Evolutionary conservation across 2,329 filamentous ascomycete species (phyloP).

Genomic region (Rosellinia necatrix): DNA sequence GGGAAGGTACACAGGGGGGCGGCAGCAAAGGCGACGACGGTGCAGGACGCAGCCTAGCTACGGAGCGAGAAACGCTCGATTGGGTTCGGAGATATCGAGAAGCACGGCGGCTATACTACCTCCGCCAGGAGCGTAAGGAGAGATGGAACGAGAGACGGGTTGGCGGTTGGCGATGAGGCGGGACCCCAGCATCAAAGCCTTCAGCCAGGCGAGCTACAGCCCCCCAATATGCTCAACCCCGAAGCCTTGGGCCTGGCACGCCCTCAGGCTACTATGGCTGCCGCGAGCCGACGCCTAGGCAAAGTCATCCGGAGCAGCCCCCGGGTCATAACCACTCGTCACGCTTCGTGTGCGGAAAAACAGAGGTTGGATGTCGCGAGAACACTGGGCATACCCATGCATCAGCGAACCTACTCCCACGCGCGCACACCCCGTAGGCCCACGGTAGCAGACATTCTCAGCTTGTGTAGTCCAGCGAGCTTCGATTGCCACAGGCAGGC

Average conservation of each 20-base stretch:
- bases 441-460: too few relatives aligned
- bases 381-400: background rate
- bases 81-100: slow-evolving; percentile 84
- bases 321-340: background rate
- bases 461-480: too few relatives aligned
- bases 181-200: background rate
- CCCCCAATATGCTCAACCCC: background rate
- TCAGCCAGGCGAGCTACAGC: background rate
- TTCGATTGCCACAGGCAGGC: too few relatives aligned
- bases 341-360: background rate
- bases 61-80: slow-evolving; percentile 81
- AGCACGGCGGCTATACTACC: slow-evolving; percentile 76
- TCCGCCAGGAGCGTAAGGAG: slow-evolving; percentile 84
- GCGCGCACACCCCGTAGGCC: too few relatives aligned
- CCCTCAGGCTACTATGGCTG: too few relatives aligned
- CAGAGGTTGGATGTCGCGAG: background rate
- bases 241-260: background rate
- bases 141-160: slow-evolving; percentile 96
- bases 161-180: slow-evolving; percentile 81
- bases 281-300: too few relatives aligned
- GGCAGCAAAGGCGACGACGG: slow-evolving; percentile 10
- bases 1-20: slow-evolving; percentile 38
- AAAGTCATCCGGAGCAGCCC: background rate
- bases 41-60: slow-evolving; percentile 56
- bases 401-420: background rate